A percentile compares a stretch with the other conserved stretches of the same genome.
Evolutionary conservation across 768 basidiomycete species (phyloP).

Genomic region (Tulasnella sp.): DNA sequence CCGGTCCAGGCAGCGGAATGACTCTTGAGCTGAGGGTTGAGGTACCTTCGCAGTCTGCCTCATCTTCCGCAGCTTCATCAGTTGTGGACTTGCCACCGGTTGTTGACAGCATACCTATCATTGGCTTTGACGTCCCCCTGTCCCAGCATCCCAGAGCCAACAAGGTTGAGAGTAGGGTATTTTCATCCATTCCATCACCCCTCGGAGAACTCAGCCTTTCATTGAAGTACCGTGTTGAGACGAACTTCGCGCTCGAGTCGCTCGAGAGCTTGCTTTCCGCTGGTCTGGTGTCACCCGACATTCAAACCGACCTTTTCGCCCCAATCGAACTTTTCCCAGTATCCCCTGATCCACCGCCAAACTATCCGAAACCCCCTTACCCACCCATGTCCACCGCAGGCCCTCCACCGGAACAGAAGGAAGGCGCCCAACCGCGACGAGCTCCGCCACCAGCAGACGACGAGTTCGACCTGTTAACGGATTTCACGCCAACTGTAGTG

Average conservation of each 20-base stretch:
- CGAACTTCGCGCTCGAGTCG: slow-evolving; percentile 74
- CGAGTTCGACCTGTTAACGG: slow-evolving; percentile 30
- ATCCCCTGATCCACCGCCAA: slow-evolving; percentile 24
- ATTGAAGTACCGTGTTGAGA: slow-evolving; percentile 64
- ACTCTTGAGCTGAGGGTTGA: slow-evolving; percentile 34
- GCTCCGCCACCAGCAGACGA: slow-evolving; percentile 6
- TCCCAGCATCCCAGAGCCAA: slow-evolving; percentile 50
- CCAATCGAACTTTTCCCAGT: slow-evolving; percentile 26
- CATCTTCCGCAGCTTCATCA: slow-evolving; percentile 31
- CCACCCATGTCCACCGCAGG: slow-evolving; percentile 1
- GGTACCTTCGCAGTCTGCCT: slow-evolving; percentile 38
- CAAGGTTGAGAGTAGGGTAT: slow-evolving; percentile 59
- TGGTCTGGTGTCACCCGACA: slow-evolving; percentile 58
- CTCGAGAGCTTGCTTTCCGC: slow-evolving; percentile 76
- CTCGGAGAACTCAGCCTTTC: slow-evolving; percentile 65
- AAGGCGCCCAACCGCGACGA: neutral
- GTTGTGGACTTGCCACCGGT: slow-evolving; percentile 24
- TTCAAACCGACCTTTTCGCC: neutral
- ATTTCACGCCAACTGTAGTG: slow-evolving; percentile 33
- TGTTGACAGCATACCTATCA: slow-evolving; percentile 38
- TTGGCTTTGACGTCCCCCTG: slow-evolving; percentile 45
- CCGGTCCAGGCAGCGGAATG: slow-evolving; percentile 53
- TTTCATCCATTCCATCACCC: slow-evolving; percentile 70
- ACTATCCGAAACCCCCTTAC: slow-evolving; percentile 29
- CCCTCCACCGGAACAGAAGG: neutral